Evolutionary conservation across 1,284 basidiomycete genomes (phyloP).

Genomic region (Melampsora occidentalis): DNA sequence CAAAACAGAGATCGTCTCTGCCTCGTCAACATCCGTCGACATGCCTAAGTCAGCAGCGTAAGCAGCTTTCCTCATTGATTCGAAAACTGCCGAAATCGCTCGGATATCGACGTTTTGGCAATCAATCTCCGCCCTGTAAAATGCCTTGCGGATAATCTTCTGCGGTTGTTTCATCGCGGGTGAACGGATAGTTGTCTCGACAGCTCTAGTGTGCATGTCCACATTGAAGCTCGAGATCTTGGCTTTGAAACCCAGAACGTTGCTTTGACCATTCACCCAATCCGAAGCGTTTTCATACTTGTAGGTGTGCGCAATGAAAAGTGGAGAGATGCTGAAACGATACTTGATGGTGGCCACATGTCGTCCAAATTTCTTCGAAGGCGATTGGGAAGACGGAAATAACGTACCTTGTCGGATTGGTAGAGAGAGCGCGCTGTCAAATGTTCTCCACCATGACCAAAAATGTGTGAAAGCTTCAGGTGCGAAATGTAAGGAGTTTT

Average conservation of each 20-base stretch:
- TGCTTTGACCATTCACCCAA: slow-evolving; percentile 74
- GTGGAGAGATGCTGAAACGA: slow-evolving; percentile 70
- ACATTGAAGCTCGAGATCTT: slow-evolving; percentile 76
- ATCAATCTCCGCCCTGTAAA: slow-evolving; percentile 87
- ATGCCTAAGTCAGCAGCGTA: slow-evolving; percentile 41
- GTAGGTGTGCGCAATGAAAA: slow-evolving; percentile 86
- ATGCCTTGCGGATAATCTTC: slow-evolving; percentile 72
- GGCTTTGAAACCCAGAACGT: slow-evolving; percentile 78
- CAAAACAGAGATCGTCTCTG: slow-evolving; percentile 43
- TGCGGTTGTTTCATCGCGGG: slow-evolving; percentile 57
- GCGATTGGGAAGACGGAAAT: slow-evolving; percentile 68
- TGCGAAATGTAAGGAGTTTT: slow-evolving; percentile 80
- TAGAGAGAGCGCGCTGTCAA: slow-evolving; percentile 73
- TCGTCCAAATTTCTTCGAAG: slow-evolving; percentile 83
- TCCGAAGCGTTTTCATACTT: slow-evolving; percentile 71
- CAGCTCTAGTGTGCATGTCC: slow-evolving; percentile 88
- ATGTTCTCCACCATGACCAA: slow-evolving; percentile 84
- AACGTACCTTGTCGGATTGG: slow-evolving; percentile 82
- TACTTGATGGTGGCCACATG: slow-evolving; percentile 93
- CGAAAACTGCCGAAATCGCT: slow-evolving; percentile 73
- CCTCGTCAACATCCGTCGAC: slow-evolving; percentile 34
- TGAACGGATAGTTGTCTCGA: slow-evolving; percentile 62
- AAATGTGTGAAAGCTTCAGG: slow-evolving; percentile 86
- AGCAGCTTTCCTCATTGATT: slow-evolving; percentile 63
- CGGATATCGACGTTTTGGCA: slow-evolving; percentile 75